Evolutionary conservation across 2,329 filamentous ascomycete genomes (phyloP).

Genomic region (Torrubiella hemipterigena): DNA sequence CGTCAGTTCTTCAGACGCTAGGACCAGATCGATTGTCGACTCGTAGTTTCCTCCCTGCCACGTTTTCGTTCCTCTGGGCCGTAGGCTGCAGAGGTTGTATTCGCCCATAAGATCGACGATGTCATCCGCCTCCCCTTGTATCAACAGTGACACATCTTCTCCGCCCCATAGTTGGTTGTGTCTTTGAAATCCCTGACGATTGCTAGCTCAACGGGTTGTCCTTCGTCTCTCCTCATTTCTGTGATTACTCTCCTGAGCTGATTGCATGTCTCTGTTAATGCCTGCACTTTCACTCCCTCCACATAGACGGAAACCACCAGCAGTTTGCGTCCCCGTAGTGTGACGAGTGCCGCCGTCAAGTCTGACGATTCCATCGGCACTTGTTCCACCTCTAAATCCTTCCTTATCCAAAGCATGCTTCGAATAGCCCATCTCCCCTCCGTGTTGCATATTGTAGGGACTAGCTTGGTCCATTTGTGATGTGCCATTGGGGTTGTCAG

Average conservation of each 20-base stretch:
- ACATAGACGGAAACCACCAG: constrained; percentile 6
- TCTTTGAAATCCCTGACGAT: constrained; percentile 10
- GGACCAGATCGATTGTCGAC: constrained; percentile 14
- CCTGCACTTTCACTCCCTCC: constrained; percentile 3
- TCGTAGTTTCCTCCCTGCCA: constrained; percentile 13
- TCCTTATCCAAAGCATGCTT: constrained; percentile 10
- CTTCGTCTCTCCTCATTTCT: constrained; percentile 3
- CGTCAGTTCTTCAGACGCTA: constrained; percentile 11
- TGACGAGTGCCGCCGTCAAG: constrained; percentile 5
- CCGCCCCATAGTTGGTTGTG: constrained; percentile 11
- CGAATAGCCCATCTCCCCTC: constrained; percentile 10
- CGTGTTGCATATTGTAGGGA: constrained; percentile 3
- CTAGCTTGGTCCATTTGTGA: constrained; percentile 9
- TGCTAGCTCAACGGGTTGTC: constrained; percentile 3
- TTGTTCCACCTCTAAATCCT: constrained; percentile 8
- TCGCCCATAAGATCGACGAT: constrained; percentile 23
- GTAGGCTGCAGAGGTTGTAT: constrained; percentile 17
- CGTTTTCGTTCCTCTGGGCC: constrained; percentile 21
- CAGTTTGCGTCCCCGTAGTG: constrained; percentile 1
- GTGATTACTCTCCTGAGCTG: constrained; percentile 1
- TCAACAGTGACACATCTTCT: constrained; percentile 7
- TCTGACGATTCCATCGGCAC: constrained; percentile 6
- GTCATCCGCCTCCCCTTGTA: constrained; percentile 21
- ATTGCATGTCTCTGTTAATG: constrained; percentile 3
- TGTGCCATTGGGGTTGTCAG: constrained; percentile 9